phyloP scores from a whole-genome alignment of 176 grass and related monocot genomes.

The Musa schizocarpa region DNA sequence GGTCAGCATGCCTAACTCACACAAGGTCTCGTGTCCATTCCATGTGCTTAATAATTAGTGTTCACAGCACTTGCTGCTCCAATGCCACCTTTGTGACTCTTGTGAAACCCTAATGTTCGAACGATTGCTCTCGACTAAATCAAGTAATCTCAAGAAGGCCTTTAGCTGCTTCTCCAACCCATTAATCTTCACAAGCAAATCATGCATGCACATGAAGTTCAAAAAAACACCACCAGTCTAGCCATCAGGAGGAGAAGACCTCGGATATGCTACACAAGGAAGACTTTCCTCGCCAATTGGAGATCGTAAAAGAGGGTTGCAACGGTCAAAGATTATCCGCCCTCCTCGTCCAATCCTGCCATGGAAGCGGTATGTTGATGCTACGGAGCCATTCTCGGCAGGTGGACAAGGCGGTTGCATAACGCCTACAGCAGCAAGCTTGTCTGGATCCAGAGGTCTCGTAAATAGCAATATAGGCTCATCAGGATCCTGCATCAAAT shows the following conservation, averaged over 20 bases:
- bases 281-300: constrained; percentile 40
- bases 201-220: not conserved
- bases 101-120: too few relatives aligned
- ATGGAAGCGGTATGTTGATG: constrained; percentile 49
- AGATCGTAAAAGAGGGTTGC: constrained; percentile 49
- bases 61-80: too few relatives aligned
- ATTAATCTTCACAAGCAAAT: not conserved
- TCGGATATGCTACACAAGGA: not conserved
- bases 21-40: too few relatives aligned
- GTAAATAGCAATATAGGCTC: constrained; percentile 87
- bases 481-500: constrained; percentile 56
- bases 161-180: not conserved
- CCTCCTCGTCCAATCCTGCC: constrained; percentile 90
- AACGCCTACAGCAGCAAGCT: constrained; percentile 59
- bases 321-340: constrained; percentile 89
- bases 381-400: constrained; percentile 39
- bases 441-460: constrained; percentile 46
- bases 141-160: too few relatives aligned
- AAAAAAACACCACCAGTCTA: not conserved
- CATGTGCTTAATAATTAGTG: too few relatives aligned
- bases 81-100: too few relatives aligned
- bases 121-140: too few relatives aligned
- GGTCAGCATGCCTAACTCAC: too few relatives aligned
- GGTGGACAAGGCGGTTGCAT: constrained; percentile 48
- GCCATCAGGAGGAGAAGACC: constrained; percentile 1